Conservation (phyloP, 306 rosid genomes). For the Citrullus amarus region DNA sequence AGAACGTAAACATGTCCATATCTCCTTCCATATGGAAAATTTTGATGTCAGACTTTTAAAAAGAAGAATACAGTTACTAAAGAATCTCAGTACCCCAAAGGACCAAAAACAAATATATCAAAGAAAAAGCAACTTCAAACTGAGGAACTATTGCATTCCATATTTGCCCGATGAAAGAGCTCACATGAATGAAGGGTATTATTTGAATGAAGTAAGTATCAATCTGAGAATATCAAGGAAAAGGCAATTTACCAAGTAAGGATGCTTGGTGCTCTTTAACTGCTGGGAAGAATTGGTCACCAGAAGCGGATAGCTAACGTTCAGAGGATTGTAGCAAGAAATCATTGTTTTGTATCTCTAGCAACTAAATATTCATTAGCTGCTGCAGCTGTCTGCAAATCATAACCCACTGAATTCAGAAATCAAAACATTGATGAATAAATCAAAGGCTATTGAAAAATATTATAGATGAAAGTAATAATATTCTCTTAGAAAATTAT, state of each 20-base stretch:
- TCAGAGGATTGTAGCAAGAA: constrained; percentile 29
- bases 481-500: background rate
- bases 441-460: background rate
- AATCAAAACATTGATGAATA: background rate
- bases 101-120: too few relatives aligned
- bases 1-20: background rate
- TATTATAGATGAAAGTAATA: background rate
- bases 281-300: constrained; percentile 23
- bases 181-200: background rate
- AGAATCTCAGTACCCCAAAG: background rate
- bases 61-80: background rate
- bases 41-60: background rate
- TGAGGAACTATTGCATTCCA: background rate
- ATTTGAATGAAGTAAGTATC: background rate
- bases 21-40: background rate
- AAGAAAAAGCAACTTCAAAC: background rate
- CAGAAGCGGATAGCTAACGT: constrained; percentile 32
- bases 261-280: constrained; percentile 34
- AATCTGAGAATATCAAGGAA: background rate
- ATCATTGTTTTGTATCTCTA: constrained; percentile 22
- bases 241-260: constrained; percentile 30
- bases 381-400: background rate
- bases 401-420: background rate
- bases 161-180: background rate
- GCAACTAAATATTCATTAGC: constrained; percentile 11